Evolutionary conservation across 345 rosid species (phyloP).

Genomic region (Boechera stricta): DNA sequence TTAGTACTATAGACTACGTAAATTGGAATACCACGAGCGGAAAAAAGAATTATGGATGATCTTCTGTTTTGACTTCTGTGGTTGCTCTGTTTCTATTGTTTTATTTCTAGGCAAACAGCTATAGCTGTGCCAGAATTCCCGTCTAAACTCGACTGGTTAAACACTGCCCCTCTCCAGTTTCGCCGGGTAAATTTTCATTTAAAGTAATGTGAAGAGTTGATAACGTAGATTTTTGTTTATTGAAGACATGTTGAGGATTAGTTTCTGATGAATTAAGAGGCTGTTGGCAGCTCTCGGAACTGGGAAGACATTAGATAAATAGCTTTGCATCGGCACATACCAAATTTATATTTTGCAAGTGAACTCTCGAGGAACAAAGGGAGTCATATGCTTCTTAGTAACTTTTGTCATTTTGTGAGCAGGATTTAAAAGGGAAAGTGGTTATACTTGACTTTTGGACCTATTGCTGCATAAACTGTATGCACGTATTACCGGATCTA

Average conservation of each 20-base stretch:
- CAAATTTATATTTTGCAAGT: background rate
- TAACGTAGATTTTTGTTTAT: constrained; percentile 1
- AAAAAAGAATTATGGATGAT: background rate
- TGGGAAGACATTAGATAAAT: background rate
- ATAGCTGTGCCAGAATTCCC: constrained; percentile 86
- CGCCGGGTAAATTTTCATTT: constrained; percentile 58
- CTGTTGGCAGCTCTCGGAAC: background rate
- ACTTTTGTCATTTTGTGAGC: constrained; percentile 34
- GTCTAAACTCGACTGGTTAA: constrained; percentile 86
- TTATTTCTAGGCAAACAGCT: constrained; percentile 61
- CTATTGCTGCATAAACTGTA: constrained; percentile 93
- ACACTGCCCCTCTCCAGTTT: constrained; percentile 86
- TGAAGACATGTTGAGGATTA: background rate
- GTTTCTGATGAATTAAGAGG: constrained; percentile 5
- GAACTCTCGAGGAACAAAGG: constrained; percentile 3
- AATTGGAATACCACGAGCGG: background rate
- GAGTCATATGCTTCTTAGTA: constrained; percentile 24
- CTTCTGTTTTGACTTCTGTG: constrained; percentile 18
- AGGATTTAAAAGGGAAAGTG: constrained; percentile 94
- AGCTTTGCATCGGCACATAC: constrained; percentile 15
- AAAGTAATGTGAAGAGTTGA: constrained; percentile 17
- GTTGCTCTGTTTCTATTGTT: constrained; percentile 16
- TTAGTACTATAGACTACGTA: background rate
- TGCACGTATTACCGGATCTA: constrained; percentile 92
- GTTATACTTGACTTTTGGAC: constrained; percentile 98